Conservation (phyloP, 2,329 filamentous ascomycete species). For the Decorospora gaudefroyi region DNA sequence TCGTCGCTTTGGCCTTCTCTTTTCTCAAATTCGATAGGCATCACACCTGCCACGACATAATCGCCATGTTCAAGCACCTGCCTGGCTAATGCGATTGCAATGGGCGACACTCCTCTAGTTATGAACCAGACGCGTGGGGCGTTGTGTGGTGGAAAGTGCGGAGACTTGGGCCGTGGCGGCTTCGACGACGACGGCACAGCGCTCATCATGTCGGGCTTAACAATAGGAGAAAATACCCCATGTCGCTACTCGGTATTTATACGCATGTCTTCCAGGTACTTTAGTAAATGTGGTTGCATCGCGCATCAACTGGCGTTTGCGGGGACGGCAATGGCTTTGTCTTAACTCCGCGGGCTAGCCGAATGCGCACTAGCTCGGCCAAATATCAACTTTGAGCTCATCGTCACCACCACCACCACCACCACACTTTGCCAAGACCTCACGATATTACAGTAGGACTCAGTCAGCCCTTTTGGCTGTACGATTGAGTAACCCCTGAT, state of each 20-base stretch:
- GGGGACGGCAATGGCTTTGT: conserved; percentile 21
- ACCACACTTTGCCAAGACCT: conserved; percentile 9
- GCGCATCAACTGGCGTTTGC: conserved; percentile 10
- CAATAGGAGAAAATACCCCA: not conserved
- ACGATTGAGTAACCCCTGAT: too few species aligned
- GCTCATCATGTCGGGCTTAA: conserved; percentile 17
- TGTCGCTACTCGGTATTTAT: conserved; percentile 2
- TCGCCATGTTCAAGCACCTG: conserved; percentile 89
- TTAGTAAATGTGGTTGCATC: conserved; percentile 5
- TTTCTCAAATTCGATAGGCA: conserved; percentile 74
- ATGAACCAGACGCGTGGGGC: conserved; percentile 89
- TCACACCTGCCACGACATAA: conserved; percentile 82
- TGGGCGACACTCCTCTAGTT: conserved; percentile 81
- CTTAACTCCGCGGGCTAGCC: conserved; percentile 20
- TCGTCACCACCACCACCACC: conserved; percentile 12
- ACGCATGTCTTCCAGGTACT: not conserved
- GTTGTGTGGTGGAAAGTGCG: conserved; percentile 64
- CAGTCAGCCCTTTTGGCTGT: too few species aligned
- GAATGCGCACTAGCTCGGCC: conserved; percentile 19
- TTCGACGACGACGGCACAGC: conserved; percentile 29
- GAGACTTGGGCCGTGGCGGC: conserved; percentile 45
- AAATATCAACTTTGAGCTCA: conserved; percentile 19
- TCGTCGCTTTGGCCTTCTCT: conserved; percentile 72
- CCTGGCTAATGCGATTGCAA: conserved; percentile 79
- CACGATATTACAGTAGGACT: not conserved